Conservation (phyloP, 148 eudicot genomes). For the Bassia scoparia region DNA sequence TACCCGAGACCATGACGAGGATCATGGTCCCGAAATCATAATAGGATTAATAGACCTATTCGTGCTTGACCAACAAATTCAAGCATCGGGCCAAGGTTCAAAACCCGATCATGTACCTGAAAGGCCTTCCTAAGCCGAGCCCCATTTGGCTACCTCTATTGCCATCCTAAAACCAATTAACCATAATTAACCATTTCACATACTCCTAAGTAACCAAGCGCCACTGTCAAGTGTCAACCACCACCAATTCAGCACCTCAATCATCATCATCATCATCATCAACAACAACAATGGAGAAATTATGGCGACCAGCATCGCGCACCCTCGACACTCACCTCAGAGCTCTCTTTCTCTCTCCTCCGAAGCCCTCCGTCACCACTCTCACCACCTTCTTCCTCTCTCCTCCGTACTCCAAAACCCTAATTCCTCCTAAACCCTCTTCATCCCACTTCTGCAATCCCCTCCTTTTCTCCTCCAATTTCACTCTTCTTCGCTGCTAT, state of each 20-base stretch:
- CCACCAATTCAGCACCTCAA: not conserved
- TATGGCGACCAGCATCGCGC: constrained; percentile 28
- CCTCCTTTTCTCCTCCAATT: constrained; percentile 6
- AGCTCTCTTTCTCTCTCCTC: constrained; percentile 19
- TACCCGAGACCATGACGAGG: too few species aligned
- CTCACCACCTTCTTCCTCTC: not conserved
- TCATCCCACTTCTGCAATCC: too few species aligned
- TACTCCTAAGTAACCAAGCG: too few species aligned
- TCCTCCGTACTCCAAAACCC: constrained; percentile 16
- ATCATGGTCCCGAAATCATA: too few species aligned
- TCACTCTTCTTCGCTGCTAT: not conserved
- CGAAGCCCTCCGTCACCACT: constrained; percentile 18
- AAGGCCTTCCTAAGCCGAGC: too few species aligned
- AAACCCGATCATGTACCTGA: too few species aligned
- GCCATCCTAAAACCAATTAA: too few species aligned
- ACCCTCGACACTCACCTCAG: constrained; percentile 24
- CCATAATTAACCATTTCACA: too few species aligned
- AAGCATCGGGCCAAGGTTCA: too few species aligned
- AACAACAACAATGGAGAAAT: constrained; percentile 17
- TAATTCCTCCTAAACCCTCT: not conserved
- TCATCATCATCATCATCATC: not conserved
- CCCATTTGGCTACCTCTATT: too few species aligned
- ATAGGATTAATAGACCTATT: too few species aligned
- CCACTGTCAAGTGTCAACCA: not conserved
- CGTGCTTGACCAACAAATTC: too few species aligned